A percentile compares a stretch with the other conserved stretches of the same genome.
Conservation (phyloP, 2,329 filamentous ascomycete species). For the Lecanicillium sp. region DNA sequence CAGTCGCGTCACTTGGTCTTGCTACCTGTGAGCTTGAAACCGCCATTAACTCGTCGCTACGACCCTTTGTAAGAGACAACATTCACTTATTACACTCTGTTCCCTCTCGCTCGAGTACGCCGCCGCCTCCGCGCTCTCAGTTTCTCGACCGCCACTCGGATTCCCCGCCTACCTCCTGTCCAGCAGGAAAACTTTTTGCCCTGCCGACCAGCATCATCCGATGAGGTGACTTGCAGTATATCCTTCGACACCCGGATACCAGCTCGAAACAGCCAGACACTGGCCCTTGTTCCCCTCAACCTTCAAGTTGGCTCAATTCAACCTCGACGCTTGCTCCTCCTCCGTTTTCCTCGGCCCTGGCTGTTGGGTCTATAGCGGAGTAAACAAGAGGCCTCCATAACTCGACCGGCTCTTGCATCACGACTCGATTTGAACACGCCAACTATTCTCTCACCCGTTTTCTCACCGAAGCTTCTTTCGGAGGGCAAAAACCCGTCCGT, state of each 20-base stretch:
- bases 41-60: no score
- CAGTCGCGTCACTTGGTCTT: no score
- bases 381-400: slow-evolving; percentile 98
- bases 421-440: slow-evolving; percentile 5
- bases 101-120: no score
- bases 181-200: slow-evolving; percentile 1
- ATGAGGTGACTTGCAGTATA: slow-evolving; percentile 8
- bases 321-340: slow-evolving; percentile 64
- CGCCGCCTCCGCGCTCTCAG: no score
- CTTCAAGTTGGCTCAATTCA: slow-evolving; percentile 93
- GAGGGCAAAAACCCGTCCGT: no score
- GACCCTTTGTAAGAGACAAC: no score
- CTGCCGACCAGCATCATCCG: neutral
- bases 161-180: neutral
- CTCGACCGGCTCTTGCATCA: slow-evolving; percentile 28
- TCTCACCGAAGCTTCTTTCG: neutral
- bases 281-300: slow-evolving; percentile 32
- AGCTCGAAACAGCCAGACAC: neutral
- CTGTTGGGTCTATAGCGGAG: slow-evolving; percentile 91
- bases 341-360: slow-evolving; percentile 82
- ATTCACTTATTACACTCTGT: no score
- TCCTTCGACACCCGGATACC: slow-evolving; percentile 1
- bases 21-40: no score
- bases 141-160: neutral
- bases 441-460: slow-evolving; percentile 1